Conservation (phyloP, 129 eudicot species). For the Solidago caesia region DNA sequence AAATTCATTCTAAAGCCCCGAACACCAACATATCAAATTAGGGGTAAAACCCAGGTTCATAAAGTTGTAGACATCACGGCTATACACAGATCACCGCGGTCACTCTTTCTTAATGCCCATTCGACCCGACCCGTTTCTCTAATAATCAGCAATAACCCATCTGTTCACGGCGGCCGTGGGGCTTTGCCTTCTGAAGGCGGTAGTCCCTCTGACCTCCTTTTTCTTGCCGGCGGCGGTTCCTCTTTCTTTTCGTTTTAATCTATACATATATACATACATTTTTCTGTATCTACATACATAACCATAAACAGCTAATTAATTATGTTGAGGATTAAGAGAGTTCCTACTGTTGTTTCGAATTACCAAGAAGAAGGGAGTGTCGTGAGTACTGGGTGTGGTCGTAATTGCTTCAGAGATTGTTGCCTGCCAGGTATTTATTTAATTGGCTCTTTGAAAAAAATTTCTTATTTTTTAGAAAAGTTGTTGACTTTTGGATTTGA, state of each 20-base stretch:
- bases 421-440: conserved; percentile 80
- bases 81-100: conserved; percentile 48
- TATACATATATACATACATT: not conserved
- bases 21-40: not conserved
- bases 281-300: not conserved
- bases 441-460: not conserved
- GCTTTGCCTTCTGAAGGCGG: conserved; percentile 99
- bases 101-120: conserved; percentile 46
- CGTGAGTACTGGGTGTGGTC: conserved; percentile 70
- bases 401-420: conserved; percentile 84
- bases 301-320: not conserved
- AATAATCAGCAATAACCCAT: conserved; percentile 47
- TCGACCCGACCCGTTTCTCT: conserved; percentile 47
- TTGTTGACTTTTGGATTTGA: not conserved
- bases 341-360: conserved; percentile 91
- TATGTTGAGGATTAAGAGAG: conserved; percentile 90
- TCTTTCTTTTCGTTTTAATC: conserved; percentile 18
- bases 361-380: conserved; percentile 66
- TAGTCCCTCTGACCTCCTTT: conserved; percentile 94
- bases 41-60: conserved; percentile 56
- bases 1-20: no score
- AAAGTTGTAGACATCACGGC: conserved; percentile 85
- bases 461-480: no score
- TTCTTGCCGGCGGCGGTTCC: conserved; percentile 95
- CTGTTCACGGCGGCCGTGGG: conserved; percentile 99